Base-by-base conservation (phyloP, 805 yeast species). In the Metschnikowia koreensis region DNA sequence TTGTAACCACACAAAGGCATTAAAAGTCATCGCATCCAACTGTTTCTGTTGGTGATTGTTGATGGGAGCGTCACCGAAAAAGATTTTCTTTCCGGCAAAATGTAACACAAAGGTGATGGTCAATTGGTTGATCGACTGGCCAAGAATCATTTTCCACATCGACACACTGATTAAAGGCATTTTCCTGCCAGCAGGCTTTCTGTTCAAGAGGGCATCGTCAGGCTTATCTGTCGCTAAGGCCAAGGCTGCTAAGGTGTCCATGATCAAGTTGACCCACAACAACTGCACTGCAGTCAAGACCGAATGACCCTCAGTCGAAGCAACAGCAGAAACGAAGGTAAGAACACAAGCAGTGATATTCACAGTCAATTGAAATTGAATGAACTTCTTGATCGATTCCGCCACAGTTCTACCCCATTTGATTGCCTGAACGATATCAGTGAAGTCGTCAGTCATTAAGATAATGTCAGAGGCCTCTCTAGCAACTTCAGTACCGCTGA, bases 321-420 rank as follows among this genome's bases (percentile, higher is more conserved):
- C 89, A 48, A 93, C 96, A 11, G 99, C 96, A 41, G 97, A 87
- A 16, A 94, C 88, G 73, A 94, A 94, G 0, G 99, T 93, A 55
- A 94, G 79, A 3, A 87, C 77, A 56, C 93, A 97, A n/a, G 99
- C 99, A 29, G 99, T 93, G 44, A 94, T 81, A 65, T 94, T 94
- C 46, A 94, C 99, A 7, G 98, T 94, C 61, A 94, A 77, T 71
- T 94, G 99, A 71, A 94, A 94, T 72, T 94, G 99, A 67, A 94
- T 84, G 65, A 94, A 94, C 67, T 94, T 94, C 70, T 91, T 89
- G 64, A 94, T 96, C 2, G 97, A 91, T 31, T 87, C 85, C 17
- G 96, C 86, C 55, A 94, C 98, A 48, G 97, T 92, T 70, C 99
- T 81, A 48, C 99, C 99, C 99, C 99, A 94, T 70, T 90, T 89